These are phyloP conservation scores for Sphenostylis stenocarpa DNA, from an alignment of 306 rosid species.

Conservation along the genomic window DNA sequence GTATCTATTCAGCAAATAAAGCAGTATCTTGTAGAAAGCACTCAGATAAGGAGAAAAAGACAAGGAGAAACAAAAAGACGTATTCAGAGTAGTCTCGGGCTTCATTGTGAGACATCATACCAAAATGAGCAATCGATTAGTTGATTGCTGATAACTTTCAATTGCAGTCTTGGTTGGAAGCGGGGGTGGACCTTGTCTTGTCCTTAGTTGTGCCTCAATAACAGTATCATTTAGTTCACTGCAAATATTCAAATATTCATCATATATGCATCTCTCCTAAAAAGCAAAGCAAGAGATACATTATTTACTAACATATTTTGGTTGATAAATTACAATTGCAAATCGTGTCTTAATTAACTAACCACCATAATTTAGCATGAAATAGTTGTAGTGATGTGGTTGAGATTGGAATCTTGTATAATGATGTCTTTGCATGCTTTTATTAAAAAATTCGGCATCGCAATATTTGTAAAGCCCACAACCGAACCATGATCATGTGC, in stretches of 20 bases:
- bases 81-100: slow-evolving; percentile 15
- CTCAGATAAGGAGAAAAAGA: neutral
- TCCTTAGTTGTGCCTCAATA: slow-evolving; percentile 56
- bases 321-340: neutral
- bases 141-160: slow-evolving; percentile 55
- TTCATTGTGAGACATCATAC: slow-evolving; percentile 46
- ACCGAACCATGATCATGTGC: neutral
- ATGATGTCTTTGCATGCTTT: too few relatives aligned
- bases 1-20: slow-evolving; percentile 6
- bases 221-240: slow-evolving; percentile 94
- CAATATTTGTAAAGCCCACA: too few relatives aligned
- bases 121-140: slow-evolving; percentile 84
- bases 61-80: neutral
- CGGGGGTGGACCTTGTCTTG: slow-evolving; percentile 56
- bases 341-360: neutral
- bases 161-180: slow-evolving; percentile 65
- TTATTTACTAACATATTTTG: slow-evolving; percentile 10
- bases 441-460: too few relatives aligned
- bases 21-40: neutral
- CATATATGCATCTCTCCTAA: neutral
- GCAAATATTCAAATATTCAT: slow-evolving; percentile 39
- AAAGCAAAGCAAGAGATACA: slow-evolving; percentile 16
- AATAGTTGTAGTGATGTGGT: too few relatives aligned
- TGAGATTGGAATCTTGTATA: too few relatives aligned
- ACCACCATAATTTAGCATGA: too few relatives aligned